Conservation (phyloP, 2,329 filamentous ascomycete species). For the Fusarium austroafricanum region DNA sequence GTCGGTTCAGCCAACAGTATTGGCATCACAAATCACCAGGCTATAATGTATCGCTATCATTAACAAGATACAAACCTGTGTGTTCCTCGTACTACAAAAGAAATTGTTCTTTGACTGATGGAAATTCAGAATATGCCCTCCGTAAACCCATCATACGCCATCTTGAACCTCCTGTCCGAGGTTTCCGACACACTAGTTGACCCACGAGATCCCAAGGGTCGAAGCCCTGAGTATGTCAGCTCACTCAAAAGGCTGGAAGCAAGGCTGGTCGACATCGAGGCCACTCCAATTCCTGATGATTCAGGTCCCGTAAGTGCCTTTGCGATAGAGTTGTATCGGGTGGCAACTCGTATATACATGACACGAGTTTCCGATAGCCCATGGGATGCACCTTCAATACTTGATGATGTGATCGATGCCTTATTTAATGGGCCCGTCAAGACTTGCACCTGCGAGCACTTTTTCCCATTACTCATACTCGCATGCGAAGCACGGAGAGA, state of each 20-base stretch:
- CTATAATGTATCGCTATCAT: background rate
- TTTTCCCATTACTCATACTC: slow-evolving; percentile 52
- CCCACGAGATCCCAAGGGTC: slow-evolving; percentile 22
- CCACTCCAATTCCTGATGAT: background rate
- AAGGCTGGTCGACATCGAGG: background rate
- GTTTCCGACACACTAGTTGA: slow-evolving; percentile 22
- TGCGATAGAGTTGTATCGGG: slow-evolving; percentile 22
- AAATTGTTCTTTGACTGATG: background rate
- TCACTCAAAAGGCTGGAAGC: slow-evolving; percentile 22
- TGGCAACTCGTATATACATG: slow-evolving; percentile 35
- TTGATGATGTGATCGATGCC: slow-evolving; percentile 37
- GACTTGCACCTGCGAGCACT: slow-evolving; percentile 44
- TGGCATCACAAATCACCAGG: slow-evolving; percentile 15
- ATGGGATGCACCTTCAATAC: slow-evolving; percentile 27
- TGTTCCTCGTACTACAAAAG: background rate
- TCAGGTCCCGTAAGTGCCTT: background rate
- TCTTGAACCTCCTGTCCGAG: slow-evolving; percentile 35
- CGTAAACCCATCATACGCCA: slow-evolving; percentile 18
- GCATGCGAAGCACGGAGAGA: slow-evolving; percentile 52
- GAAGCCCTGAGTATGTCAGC: slow-evolving; percentile 8
- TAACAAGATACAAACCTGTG: slow-evolving; percentile 18
- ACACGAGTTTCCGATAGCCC: slow-evolving; percentile 40
- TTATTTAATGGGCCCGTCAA: slow-evolving; percentile 32
- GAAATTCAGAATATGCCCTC: background rate
- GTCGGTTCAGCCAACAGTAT: slow-evolving; percentile 35